Percentiles rank a stretch among this genome's conserved stretches.
Evolutionary conservation across 2,329 filamentous ascomycete genomes (phyloP).

Genomic region (Orbilia blumenaviensis): DNA sequence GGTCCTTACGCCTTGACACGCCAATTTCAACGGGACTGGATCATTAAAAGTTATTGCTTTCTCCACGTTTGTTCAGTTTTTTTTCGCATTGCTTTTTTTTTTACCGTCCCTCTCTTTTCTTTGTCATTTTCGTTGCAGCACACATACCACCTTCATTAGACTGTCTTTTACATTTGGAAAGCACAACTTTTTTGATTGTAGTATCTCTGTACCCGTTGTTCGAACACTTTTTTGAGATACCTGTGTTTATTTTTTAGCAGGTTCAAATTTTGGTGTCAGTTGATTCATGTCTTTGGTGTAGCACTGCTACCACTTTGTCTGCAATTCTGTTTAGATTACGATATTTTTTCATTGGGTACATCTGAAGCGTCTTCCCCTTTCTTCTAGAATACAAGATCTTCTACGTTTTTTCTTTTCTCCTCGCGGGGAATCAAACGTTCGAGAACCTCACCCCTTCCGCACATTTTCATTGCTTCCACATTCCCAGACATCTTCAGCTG

Average conservation of each 20-base stretch:
- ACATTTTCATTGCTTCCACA: slow-evolving; percentile 15
- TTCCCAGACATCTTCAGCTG: slow-evolving; percentile 18
- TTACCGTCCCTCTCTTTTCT: slow-evolving; percentile 16
- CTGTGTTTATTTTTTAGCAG: slow-evolving; percentile 43
- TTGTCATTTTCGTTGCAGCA: slow-evolving; percentile 21
- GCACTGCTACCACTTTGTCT: slow-evolving; percentile 46
- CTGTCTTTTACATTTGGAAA: slow-evolving; percentile 41
- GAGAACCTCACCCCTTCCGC: slow-evolving; percentile 18
- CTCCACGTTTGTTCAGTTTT: slow-evolving; percentile 29
- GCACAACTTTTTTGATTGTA: slow-evolving; percentile 52
- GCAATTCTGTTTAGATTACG: slow-evolving; percentile 53
- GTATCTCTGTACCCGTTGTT: slow-evolving; percentile 49
- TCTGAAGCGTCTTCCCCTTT: slow-evolving; percentile 40
- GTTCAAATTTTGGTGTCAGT: slow-evolving; percentile 46
- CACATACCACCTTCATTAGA: slow-evolving; percentile 50
- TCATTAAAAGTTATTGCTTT: slow-evolving; percentile 54
- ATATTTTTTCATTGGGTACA: slow-evolving; percentile 50
- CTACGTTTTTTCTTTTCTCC: slow-evolving; percentile 34
- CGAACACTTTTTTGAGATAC: slow-evolving; percentile 33
- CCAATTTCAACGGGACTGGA: slow-evolving; percentile 53
- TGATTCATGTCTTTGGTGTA: slow-evolving; percentile 54
- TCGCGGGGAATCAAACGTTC: slow-evolving; percentile 33
- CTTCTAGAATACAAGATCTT: slow-evolving; percentile 51
- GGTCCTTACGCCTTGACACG: slow-evolving; percentile 44
- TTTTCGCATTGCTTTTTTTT: slow-evolving; percentile 29